Base-by-base conservation (phyloP, 2,329 filamentous ascomycete species). In the Cercospora sojina region DNA sequence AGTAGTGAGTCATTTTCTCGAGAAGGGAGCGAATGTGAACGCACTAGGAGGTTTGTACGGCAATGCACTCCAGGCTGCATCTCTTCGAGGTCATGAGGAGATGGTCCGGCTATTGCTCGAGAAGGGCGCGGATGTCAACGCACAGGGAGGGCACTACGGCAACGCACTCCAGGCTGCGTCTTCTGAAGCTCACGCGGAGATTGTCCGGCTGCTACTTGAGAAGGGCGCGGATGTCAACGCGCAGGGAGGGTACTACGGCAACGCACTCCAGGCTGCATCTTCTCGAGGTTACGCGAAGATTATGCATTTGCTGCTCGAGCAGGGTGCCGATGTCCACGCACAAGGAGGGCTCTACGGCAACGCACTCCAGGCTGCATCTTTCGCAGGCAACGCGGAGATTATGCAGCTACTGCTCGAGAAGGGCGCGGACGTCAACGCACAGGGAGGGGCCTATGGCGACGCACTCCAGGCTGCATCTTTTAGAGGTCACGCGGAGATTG, bases 291-390 rank as follows among this genome's bases (percentile, higher is more conserved):
- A 25, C 13, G 23, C 8, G 20, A 53, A 65, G 43, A 61, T 66
- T 20, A 64, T 70, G 10, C 41, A 62, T 62, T 35, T 69, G n/a
- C 66, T 74, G n/a, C 38, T 73, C 38, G 58, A 64, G n/a, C 9
- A 57, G 12, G 71, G 68, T 29, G 70, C 69, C 20, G 51, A 73
- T 47, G 67, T 70, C 23, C 69, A 73, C 47, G 64, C 56, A n/a
- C n/a, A n/a, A n/a, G n/a, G n/a, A n/a, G n/a, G n/a, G n/a, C n/a
- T n/a, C n/a, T n/a, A n/a, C n/a, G n/a, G n/a, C 27, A 67, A 31
- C 38, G 53, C 62, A n/a, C 62, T 72, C 6, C 55, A 62, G n/a
- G 61, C 56, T 18, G 69, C 69, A 27, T 69, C 59, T 8, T 6
- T 23, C 6, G 12, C 47, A 43, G 70, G 69, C 16, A 47, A 69